Percentiles rank a stretch among this genome's conserved stretches.
Conservation (phyloP, 2,329 filamentous ascomycete genomes). For the Geosmithia putterillii region DNA sequence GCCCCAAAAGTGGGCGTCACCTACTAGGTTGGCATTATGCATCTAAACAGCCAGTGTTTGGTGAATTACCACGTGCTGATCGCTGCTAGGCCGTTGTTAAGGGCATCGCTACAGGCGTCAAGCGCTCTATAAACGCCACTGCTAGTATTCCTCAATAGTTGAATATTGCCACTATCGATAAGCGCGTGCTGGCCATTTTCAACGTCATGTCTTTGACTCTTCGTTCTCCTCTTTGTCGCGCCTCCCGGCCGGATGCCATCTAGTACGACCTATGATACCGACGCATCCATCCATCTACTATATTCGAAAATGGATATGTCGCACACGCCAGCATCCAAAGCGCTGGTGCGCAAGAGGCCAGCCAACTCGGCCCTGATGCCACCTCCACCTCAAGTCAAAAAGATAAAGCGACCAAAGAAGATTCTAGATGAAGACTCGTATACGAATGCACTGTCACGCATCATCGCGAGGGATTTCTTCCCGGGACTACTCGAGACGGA, state of each 20-base stretch:
- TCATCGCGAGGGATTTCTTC: conserved; percentile 95
- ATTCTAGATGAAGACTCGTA: conserved; percentile 92
- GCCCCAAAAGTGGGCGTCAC: too few relatives aligned
- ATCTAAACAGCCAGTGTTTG: too few relatives aligned
- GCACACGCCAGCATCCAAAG: conserved; percentile 27
- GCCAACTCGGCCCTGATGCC: conserved; percentile 67
- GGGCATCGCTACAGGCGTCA: not conserved
- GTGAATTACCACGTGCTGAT: too few relatives aligned
- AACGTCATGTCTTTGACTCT: not conserved
- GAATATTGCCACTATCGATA: not conserved
- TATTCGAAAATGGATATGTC: conserved; percentile 21
- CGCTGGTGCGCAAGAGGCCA: conserved; percentile 52
- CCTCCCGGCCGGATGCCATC: too few relatives aligned
- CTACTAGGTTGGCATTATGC: too few relatives aligned
- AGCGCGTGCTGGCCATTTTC: not conserved
- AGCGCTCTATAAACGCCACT: not conserved
- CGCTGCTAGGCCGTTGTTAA: too few relatives aligned
- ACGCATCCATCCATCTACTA: not conserved
- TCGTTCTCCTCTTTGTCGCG: not conserved
- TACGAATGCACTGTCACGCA: conserved; percentile 78
- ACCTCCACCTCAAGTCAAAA: conserved; percentile 71
- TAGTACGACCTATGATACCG: not conserved
- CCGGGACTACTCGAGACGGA: conserved; percentile 79
- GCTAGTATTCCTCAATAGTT: not conserved
- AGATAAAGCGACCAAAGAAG: conserved; percentile 80